phyloP scores from a whole-genome alignment of 257 asterid genomes.

The Echites panduratus region DNA sequence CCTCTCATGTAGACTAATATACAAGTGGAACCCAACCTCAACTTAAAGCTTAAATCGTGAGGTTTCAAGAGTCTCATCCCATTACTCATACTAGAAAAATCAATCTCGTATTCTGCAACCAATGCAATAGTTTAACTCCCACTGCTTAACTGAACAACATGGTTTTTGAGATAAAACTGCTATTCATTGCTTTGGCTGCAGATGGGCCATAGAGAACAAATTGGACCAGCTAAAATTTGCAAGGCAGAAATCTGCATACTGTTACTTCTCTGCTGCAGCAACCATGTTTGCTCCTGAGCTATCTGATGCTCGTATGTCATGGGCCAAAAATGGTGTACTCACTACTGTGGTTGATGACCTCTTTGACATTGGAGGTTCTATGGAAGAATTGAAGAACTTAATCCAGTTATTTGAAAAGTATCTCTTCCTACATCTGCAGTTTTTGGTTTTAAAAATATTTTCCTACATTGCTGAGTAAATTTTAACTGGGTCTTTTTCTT shows the following conservation, averaged over 20 bases:
- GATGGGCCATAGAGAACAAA: conserved; percentile 75
- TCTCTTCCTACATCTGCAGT: neutral
- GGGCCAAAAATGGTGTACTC: conserved; percentile 86
- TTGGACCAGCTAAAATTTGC: conserved; percentile 83
- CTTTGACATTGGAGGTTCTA: conserved; percentile 79
- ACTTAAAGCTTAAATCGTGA: neutral
- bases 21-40: neutral
- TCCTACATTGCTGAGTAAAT: neutral
- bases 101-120: neutral
- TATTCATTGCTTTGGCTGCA: conserved; percentile 29
- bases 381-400: conserved; percentile 61
- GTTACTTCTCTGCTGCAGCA: conserved; percentile 88
- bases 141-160: neutral
- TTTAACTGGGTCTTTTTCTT: neutral
- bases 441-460: neutral
- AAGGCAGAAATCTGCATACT: conserved; percentile 71
- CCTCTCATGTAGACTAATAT: neutral
- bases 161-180: neutral
- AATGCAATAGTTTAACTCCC: neutral
- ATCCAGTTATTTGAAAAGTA: conserved; percentile 65
- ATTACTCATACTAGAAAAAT: neutral
- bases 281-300: conserved; percentile 60
- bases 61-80: neutral
- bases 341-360: conserved; percentile 93
- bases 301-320: conserved; percentile 77